Evolutionary conservation across 176 grass and related monocot genomes (phyloP).

Genomic region (Microstegium vimineum): DNA sequence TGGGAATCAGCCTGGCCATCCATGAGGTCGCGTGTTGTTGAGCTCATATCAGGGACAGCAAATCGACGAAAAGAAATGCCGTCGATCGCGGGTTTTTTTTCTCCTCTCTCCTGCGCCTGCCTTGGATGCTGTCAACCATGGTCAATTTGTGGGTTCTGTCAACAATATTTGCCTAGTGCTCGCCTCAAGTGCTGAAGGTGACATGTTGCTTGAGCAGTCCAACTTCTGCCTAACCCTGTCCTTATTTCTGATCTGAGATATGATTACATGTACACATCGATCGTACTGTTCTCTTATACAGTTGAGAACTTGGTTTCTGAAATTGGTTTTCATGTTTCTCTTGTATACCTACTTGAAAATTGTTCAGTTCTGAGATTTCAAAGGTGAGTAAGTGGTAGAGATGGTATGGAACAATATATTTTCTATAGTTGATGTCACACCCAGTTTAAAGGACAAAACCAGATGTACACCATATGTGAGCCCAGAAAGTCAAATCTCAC

Average conservation of each 20-base stretch:
- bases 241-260: constrained; percentile 12
- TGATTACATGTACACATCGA: constrained; percentile 5
- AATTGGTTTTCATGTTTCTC: background rate
- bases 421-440: too few species aligned
- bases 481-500: too few species aligned
- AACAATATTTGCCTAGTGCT: constrained; percentile 25
- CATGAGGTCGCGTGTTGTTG: constrained; percentile 21
- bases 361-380: background rate
- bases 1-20: constrained; percentile 22
- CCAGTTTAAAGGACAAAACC: too few species aligned
- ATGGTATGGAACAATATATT: background rate
- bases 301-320: background rate
- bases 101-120: background rate
- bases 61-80: background rate
- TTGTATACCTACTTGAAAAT: background rate
- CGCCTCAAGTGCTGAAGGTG: constrained; percentile 15
- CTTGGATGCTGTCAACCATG: constrained; percentile 38
- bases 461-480: too few species aligned
- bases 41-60: constrained; percentile 9
- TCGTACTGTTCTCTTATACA: background rate
- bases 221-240: constrained; percentile 45
- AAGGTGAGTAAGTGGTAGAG: background rate
- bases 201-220: constrained; percentile 36
- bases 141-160: constrained; percentile 25
- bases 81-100: background rate